phyloP scores from a whole-genome alignment of 192 early-diverging fungal species.

The Funneliformis geosporum region DNA sequence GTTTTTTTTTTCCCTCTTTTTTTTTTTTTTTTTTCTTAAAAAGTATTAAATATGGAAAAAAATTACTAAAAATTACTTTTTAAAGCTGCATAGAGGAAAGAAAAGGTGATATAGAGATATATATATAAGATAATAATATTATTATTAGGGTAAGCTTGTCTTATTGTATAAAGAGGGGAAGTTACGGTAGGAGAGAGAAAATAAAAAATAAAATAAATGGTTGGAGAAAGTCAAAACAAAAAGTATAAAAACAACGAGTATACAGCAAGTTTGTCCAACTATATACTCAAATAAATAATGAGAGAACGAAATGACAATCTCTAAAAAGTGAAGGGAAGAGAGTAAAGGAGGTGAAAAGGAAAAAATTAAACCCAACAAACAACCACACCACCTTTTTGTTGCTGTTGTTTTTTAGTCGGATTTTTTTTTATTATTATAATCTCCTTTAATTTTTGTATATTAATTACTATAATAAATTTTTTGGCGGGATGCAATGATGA shows the following conservation, averaged over 20 bases:
- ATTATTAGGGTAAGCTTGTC: too few species aligned
- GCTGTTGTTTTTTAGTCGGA: neutral
- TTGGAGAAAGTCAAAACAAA: neutral
- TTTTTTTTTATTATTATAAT: neutral
- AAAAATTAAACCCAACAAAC: neutral
- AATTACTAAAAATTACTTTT: neutral
- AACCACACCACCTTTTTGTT: neutral
- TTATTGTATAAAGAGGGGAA: neutral
- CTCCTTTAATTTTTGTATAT: neutral
- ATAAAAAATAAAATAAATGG: neutral
- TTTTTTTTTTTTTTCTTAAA: neutral
- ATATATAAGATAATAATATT: neutral
- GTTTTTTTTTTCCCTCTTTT: neutral
- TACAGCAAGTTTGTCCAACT: neutral
- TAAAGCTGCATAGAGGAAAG: neutral
- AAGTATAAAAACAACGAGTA: neutral
- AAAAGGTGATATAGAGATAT: neutral
- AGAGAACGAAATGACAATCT: neutral
- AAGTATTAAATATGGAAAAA: neutral
- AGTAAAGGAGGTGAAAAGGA: neutral
- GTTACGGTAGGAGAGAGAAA: too few species aligned
- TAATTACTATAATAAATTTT: neutral
- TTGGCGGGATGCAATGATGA: neutral
- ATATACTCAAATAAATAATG: neutral
- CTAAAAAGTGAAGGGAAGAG: neutral